phyloP scores from a whole-genome alignment of 768 basidiomycete species.

The Pleurotus citrinopileatus region DNA sequence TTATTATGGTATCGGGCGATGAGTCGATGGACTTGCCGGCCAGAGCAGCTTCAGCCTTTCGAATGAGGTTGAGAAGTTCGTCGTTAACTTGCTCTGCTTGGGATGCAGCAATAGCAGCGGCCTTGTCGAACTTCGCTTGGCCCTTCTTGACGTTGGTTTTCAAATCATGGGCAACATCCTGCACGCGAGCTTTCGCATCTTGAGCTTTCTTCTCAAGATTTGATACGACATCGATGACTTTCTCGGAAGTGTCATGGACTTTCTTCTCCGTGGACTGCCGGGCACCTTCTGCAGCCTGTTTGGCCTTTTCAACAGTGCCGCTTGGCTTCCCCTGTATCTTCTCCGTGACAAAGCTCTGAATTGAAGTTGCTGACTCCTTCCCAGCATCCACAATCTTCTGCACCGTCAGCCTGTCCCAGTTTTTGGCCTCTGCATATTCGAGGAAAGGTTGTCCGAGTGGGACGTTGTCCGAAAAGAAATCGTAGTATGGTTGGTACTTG shows the following conservation, averaged over 20 bases:
- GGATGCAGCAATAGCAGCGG: slow-evolving; percentile 40
- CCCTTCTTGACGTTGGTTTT: slow-evolving; percentile 47
- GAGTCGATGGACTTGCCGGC: slow-evolving; percentile 36
- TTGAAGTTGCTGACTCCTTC: slow-evolving; percentile 43
- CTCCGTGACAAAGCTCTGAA: slow-evolving; percentile 51
- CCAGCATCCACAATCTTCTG: slow-evolving; percentile 53
- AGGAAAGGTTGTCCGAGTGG: slow-evolving; percentile 77
- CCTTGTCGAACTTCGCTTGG: slow-evolving; percentile 30
- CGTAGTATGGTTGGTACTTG: slow-evolving; percentile 76
- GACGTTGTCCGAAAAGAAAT: slow-evolving; percentile 79
- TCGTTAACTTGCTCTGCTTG: slow-evolving; percentile 51
- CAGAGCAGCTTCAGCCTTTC: slow-evolving; percentile 72
- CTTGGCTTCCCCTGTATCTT: slow-evolving; percentile 42
- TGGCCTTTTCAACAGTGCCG: slow-evolving; percentile 30
- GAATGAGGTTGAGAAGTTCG: slow-evolving; percentile 65
- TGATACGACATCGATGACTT: slow-evolving; percentile 25
- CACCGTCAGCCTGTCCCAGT: slow-evolving; percentile 76
- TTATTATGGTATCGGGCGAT: slow-evolving; percentile 18
- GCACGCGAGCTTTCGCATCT: slow-evolving; percentile 43
- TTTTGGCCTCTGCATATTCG: slow-evolving; percentile 75
- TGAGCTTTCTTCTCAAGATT: neutral
- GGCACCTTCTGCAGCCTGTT: slow-evolving; percentile 21
- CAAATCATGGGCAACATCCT: slow-evolving; percentile 39
- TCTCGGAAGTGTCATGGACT: slow-evolving; percentile 35
- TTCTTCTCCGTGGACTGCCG: slow-evolving; percentile 31